Base-by-base conservation (phyloP, 1,284 basidiomycete genomes). In the Pascua guehoae region DNA sequence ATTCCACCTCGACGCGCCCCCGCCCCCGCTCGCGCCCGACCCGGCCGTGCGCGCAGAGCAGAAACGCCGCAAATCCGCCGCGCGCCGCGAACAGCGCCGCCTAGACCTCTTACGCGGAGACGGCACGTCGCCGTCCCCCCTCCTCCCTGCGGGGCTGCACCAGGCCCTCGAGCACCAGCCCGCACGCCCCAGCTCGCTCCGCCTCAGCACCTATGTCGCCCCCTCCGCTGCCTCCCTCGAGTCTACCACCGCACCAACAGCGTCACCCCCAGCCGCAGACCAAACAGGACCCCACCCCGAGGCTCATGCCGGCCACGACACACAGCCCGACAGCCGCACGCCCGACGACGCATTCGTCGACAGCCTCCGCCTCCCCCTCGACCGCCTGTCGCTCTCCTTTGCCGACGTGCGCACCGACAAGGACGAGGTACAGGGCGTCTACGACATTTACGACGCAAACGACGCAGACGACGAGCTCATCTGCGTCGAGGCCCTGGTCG, bases 401-500 rank as follows among this genome's bases (percentile, higher is more conserved):
- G 73, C 75, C 0, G 71, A 75, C 44, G 71, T 76, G 5, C 59
- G 38, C 15, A 16, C n/a, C n/a, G 42, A 14, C 12, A 32, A 24
- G 18, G 45, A 9, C 2, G 18, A 24, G 24, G 8, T 14, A 9
- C 18, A 48, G 2, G 47, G 47, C 12, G 12, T 14, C 24, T 12
- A 11, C 3, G 8, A 16, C 12, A 14, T 11, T 5, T n/a, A 17
- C 43, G 43, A 11, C 43, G 43, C 12, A 15, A 16, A 51, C 41
- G 15, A 36, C 41, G 15, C 49, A 41, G 8, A 51, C n/a, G 59
- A 65, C n/a, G 71, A 73, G 52, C 61, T 68, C 45, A 72, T 76
- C 41, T 78, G 76, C 59, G 76, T 78, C 16, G 76, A 78, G 58
- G 76, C 73, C 15, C 55, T 78, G 8, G 73, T 78, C 10, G 72